These are phyloP conservation scores for Solanum sejunctum DNA, from an alignment of 257 asterid species.

Conservation along the genomic window DNA sequence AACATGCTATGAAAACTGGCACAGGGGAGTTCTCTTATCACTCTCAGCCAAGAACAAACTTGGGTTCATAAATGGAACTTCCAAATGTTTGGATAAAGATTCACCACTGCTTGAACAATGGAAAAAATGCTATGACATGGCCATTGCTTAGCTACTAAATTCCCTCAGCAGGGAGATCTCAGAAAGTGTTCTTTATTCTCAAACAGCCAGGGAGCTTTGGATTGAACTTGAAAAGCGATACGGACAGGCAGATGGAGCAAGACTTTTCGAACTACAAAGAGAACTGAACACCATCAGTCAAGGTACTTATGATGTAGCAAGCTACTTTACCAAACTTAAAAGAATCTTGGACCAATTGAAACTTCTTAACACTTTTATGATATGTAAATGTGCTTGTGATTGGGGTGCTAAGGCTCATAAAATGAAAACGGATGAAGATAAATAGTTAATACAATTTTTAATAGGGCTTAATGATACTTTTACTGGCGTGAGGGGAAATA, in stretches of 20 bases:
- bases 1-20: not conserved
- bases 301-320: not conserved
- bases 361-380: not conserved
- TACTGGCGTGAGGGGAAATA: not conserved
- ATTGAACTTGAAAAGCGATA: not conserved
- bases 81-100: not conserved
- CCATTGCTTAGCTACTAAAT: not conserved
- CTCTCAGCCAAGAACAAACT: not conserved
- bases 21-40: not conserved
- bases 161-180: not conserved
- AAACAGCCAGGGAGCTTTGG: not conserved
- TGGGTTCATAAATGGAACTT: not conserved
- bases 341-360: not conserved
- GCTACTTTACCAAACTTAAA: not conserved
- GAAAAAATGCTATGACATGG: not conserved
- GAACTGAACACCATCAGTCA: not conserved
- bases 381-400: not conserved
- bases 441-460: not conserved
- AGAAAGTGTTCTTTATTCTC: not conserved
- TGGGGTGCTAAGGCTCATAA: not conserved
- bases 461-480: not conserved
- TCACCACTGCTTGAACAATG: not conserved
- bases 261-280: not conserved
- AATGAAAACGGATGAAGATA: not conserved
- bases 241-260: not conserved